These are phyloP conservation scores for Backusella tuberculispora DNA, from an alignment of 192 early-diverging fungal genomes.

Conservation along the genomic window DNA sequence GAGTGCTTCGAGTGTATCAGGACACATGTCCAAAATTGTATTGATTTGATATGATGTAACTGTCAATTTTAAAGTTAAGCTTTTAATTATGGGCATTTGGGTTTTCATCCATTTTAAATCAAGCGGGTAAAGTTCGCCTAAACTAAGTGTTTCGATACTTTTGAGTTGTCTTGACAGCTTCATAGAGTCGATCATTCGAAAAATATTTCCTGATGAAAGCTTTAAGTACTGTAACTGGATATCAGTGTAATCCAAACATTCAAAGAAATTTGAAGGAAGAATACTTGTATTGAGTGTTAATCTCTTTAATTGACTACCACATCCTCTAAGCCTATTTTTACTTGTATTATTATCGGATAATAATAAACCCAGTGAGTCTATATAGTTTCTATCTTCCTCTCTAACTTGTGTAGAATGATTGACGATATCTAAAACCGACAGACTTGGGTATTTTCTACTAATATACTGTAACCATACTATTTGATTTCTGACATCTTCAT, in stretches of 20 bases:
- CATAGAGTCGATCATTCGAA: background rate
- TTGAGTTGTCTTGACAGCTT: background rate
- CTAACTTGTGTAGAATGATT: background rate
- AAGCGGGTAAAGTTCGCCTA: background rate
- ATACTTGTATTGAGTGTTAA: background rate
- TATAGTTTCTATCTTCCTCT: background rate
- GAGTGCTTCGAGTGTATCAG: background rate
- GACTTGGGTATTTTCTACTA: background rate
- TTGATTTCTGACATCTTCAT: background rate
- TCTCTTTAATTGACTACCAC: background rate
- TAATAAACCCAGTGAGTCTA: background rate
- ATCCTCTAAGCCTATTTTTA: background rate
- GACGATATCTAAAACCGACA: background rate
- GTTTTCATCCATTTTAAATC: background rate
- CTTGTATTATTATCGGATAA: too few species aligned
- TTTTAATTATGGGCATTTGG: background rate
- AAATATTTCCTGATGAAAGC: background rate
- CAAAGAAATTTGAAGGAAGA: background rate
- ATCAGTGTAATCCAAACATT: background rate
- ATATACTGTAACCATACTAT: background rate
- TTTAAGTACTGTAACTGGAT: background rate
- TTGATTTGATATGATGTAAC: background rate
- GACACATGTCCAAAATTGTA: background rate
- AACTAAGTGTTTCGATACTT: background rate
- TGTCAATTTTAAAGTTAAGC: background rate